These are phyloP conservation scores for Aspergillus melleus DNA, from an alignment of 2,329 filamentous ascomycete species.

Conservation along the genomic window DNA sequence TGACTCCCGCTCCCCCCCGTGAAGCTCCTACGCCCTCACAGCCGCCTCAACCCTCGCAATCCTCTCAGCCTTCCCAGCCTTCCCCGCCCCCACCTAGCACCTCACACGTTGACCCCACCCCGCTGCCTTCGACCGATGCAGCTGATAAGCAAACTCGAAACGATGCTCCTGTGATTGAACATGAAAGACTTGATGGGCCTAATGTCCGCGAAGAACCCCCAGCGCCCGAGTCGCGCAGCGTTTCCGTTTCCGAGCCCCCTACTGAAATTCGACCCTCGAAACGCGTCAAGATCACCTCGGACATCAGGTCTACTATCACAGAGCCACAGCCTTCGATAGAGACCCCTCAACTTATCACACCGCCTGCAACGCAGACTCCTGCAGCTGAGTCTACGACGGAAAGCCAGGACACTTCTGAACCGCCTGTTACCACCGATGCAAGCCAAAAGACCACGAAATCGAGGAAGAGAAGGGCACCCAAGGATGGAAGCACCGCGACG, in stretches of 20 bases:
- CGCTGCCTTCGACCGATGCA: slow-evolving; percentile 16
- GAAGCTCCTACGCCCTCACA: slow-evolving; percentile 16
- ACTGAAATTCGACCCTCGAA: slow-evolving; percentile 30
- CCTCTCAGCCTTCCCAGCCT: slow-evolving; percentile 14
- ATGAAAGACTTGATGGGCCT: slow-evolving; percentile 5
- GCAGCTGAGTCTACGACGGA: slow-evolving; percentile 22
- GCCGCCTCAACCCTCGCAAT: slow-evolving; percentile 2
- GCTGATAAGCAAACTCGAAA: slow-evolving; percentile 9
- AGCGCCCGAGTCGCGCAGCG: background rate
- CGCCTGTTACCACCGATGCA: slow-evolving; percentile 24
- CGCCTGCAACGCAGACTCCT: slow-evolving; percentile 27
- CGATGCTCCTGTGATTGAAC: slow-evolving; percentile 3
- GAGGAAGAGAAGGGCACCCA: slow-evolving; percentile 28
- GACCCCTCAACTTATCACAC: slow-evolving; percentile 17
- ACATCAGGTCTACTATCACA: slow-evolving; percentile 2
- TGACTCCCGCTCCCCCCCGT: slow-evolving; percentile 11
- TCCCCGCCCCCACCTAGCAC: slow-evolving; percentile 18
- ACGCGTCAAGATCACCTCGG: slow-evolving; percentile 23
- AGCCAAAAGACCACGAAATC: slow-evolving; percentile 20
- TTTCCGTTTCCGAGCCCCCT: slow-evolving; percentile 10
- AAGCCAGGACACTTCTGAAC: slow-evolving; percentile 19
- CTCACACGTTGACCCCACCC: slow-evolving; percentile 13
- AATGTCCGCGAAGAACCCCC: slow-evolving; percentile 6
- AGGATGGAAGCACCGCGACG: slow-evolving; percentile 22
- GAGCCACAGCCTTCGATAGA: background rate